These are phyloP conservation scores for Clarkia xantiana DNA, from an alignment of 345 rosid genomes.

Conservation along the genomic window DNA sequence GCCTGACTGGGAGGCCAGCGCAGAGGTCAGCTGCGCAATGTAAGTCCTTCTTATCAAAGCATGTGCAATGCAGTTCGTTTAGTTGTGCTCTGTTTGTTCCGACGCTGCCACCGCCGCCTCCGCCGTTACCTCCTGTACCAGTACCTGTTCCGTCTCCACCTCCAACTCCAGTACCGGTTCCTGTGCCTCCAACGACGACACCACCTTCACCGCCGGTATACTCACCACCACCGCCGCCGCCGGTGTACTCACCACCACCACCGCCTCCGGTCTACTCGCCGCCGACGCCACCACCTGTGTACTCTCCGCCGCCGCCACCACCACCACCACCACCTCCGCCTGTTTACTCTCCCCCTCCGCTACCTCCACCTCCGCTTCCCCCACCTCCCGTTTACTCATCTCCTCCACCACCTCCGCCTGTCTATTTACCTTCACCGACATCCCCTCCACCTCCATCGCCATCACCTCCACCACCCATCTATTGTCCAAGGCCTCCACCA, in stretches of 20 bases:
- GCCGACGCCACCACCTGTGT: conserved; percentile 10
- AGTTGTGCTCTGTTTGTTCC: conserved; percentile 48
- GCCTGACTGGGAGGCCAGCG: conserved; percentile 44
- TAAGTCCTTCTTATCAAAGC: conserved; percentile 34
- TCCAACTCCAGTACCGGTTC: conserved; percentile 11
- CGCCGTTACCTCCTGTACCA: conserved; percentile 33
- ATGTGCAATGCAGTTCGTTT: conserved; percentile 51
- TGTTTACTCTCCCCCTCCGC: conserved; percentile 11
- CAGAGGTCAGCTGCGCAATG: conserved; percentile 52
- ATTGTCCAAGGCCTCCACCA: conserved; percentile 19
- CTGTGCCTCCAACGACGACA: neutral
- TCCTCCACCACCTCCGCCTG: conserved; percentile 5
- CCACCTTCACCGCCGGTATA: conserved; percentile 24
- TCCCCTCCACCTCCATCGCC: conserved; percentile 5
- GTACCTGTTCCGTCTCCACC: conserved; percentile 13
- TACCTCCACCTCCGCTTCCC: conserved; percentile 10
- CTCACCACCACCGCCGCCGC: neutral
- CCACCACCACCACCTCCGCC: conserved; percentile 11
- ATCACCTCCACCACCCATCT: conserved; percentile 14
- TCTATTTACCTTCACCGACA: conserved; percentile 12
- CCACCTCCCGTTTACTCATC: conserved; percentile 10
- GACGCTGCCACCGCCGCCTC: conserved; percentile 37
- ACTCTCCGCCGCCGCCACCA: conserved; percentile 9
- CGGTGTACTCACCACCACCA: conserved; percentile 8
- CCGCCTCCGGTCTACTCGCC: conserved; percentile 10